Conservation (phyloP, 495 filamentous ascomycete genomes). For the Penicillium paxilli region DNA sequence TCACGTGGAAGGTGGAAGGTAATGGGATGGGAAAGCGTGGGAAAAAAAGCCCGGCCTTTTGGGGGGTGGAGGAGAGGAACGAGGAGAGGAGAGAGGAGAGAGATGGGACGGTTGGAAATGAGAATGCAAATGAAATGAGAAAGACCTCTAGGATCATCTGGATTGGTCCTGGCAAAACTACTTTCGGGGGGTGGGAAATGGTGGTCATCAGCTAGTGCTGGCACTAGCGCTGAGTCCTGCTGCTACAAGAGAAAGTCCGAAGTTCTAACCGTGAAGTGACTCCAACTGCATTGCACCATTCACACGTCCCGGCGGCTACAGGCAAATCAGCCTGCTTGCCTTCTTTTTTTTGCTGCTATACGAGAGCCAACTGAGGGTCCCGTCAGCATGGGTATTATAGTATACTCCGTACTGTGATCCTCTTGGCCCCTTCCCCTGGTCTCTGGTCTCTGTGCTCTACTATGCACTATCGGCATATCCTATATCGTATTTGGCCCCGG, state of each 20-base stretch:
- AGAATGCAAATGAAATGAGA: not conserved
- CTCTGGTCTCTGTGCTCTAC: no score
- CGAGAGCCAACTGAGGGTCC: no score
- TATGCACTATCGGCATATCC: no score
- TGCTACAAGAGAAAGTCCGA: not conserved
- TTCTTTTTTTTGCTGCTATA: no score
- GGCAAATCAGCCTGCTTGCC: not conserved
- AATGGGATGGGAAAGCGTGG: conserved; percentile 1
- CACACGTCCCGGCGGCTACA: not conserved
- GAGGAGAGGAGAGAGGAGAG: conserved; percentile 15
- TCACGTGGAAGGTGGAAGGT: conserved; percentile 24
- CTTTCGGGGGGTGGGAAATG: conserved; percentile 4
- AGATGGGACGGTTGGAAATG: conserved; percentile 3
- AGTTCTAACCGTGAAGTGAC: not conserved
- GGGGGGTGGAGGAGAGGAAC: no score
- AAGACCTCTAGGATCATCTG: not conserved
- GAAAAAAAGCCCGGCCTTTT: no score
- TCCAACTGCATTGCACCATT: not conserved
- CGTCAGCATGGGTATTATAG: no score
- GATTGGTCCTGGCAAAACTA: not conserved
- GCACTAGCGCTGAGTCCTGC: not conserved
- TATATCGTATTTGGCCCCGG: no score
- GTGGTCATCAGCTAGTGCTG: not conserved
- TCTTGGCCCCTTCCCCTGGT: no score
- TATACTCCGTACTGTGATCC: not conserved